Evolutionary conservation across 768 basidiomycete species (phyloP).

Genomic region (Melanogaster broomeanus): DNA sequence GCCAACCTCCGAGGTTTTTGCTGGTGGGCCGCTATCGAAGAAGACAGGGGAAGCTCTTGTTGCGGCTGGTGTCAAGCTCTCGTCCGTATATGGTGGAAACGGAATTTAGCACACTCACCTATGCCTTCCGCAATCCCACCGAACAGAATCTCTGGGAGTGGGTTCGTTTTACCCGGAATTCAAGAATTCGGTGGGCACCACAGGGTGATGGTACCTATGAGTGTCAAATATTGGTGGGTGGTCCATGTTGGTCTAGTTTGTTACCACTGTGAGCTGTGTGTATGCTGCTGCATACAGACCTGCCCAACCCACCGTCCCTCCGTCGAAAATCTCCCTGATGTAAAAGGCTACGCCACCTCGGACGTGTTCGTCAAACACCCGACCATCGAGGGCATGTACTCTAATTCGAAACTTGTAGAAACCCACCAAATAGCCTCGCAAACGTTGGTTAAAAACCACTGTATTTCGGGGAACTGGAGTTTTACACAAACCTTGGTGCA

Average conservation of each 20-base stretch:
- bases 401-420: too few relatives aligned
- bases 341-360: slow-evolving; percentile 43
- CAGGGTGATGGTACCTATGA: slow-evolving; percentile 41
- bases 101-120: slow-evolving; percentile 31
- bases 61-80: slow-evolving; percentile 35
- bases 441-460: too few relatives aligned
- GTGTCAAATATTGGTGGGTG: slow-evolving; percentile 38
- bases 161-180: slow-evolving; percentile 24
- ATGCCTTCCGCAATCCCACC: slow-evolving; percentile 1
- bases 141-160: slow-evolving; percentile 38
- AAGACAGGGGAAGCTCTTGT: slow-evolving; percentile 39
- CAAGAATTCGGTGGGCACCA: slow-evolving; percentile 32
- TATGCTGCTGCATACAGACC: slow-evolving; percentile 17
- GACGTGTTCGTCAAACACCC: slow-evolving; percentile 49
- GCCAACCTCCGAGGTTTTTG: slow-evolving; percentile 27
- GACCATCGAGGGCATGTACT: slow-evolving; percentile 41
- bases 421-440: too few relatives aligned
- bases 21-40: slow-evolving; percentile 38
- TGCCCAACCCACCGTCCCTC: slow-evolving; percentile 27
- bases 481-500: too few relatives aligned
- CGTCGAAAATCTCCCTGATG: slow-evolving; percentile 38
- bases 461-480: too few relatives aligned
- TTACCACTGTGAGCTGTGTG: not conserved
- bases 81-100: slow-evolving; percentile 39
- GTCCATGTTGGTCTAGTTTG: not conserved